Conservation (phyloP, 176 grass and related monocot species). For the Carex scoparia region DNA sequence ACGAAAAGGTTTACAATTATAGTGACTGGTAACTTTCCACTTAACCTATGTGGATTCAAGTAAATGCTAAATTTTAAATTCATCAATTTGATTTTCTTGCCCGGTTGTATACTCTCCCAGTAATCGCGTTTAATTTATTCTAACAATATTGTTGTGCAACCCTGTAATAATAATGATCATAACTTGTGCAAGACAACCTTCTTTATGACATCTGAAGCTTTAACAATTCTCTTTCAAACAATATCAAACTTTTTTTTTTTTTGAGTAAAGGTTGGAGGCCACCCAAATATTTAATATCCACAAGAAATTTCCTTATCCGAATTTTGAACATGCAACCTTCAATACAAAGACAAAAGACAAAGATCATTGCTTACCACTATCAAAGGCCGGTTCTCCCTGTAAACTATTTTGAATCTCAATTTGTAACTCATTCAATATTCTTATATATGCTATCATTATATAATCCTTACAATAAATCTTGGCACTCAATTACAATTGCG, state of each 20-base stretch:
- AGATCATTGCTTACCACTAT: too few relatives aligned
- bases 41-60: slow-evolving; percentile 14
- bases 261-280: too few relatives aligned
- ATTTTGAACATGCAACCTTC: too few relatives aligned
- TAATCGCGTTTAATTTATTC: not conserved
- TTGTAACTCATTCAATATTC: not conserved
- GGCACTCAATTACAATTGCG: not conserved
- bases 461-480: not conserved
- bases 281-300: too few relatives aligned
- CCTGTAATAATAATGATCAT: not conserved
- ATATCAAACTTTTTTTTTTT: not conserved
- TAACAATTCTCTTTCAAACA: not conserved
- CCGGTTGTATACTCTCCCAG: too few relatives aligned
- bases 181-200: too few relatives aligned
- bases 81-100: not conserved
- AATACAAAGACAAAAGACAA: too few relatives aligned
- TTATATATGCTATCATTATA: not conserved
- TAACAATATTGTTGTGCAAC: not conserved
- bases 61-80: not conserved
- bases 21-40: slow-evolving; percentile 19
- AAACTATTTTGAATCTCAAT: not conserved
- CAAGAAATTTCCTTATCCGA: too few relatives aligned
- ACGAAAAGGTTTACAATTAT: slow-evolving; percentile 6
- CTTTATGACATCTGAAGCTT: not conserved
- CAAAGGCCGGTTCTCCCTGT: not conserved